Conservation (phyloP, 2,329 filamentous ascomycete genomes). For the Calonectria multiphialidica region DNA sequence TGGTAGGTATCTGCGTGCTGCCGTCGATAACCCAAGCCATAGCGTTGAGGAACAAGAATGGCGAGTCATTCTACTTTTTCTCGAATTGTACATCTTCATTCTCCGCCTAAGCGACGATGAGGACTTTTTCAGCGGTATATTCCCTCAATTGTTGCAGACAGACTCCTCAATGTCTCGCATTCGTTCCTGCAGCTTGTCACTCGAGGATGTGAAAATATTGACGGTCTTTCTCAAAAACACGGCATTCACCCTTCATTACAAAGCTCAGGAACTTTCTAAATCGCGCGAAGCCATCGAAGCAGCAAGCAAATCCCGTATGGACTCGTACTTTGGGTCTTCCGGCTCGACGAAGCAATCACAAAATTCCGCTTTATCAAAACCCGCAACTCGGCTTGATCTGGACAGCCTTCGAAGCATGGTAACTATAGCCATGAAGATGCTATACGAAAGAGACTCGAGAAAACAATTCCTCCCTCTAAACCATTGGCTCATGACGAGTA, state of each 20-base stretch:
- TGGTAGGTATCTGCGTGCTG: slow-evolving; percentile 45
- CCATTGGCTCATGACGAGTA: slow-evolving; percentile 93
- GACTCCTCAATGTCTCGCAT: slow-evolving; percentile 60
- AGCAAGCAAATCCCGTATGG: slow-evolving; percentile 42
- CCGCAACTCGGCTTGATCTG: slow-evolving; percentile 67
- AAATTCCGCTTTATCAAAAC: neutral
- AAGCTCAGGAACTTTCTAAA: slow-evolving; percentile 72
- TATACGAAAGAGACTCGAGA: slow-evolving; percentile 94
- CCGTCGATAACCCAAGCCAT: slow-evolving; percentile 42
- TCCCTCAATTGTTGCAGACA: slow-evolving; percentile 51
- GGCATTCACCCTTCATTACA: slow-evolving; percentile 89
- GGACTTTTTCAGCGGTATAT: slow-evolving; percentile 82
- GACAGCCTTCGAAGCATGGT: slow-evolving; percentile 84
- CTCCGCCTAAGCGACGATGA: slow-evolving; percentile 95
- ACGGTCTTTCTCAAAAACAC: slow-evolving; percentile 91
- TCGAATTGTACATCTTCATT: slow-evolving; percentile 95
- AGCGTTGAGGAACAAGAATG: slow-evolving; percentile 71
- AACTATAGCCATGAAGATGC: slow-evolving; percentile 84
- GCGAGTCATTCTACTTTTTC: slow-evolving; percentile 88
- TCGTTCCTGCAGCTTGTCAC: slow-evolving; percentile 75
- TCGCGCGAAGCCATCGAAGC: slow-evolving; percentile 36
- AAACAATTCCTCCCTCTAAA: slow-evolving; percentile 84
- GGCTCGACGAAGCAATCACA: slow-evolving; percentile 5
- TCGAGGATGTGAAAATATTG: slow-evolving; percentile 79
- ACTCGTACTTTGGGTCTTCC: slow-evolving; percentile 43